Base-by-base conservation (phyloP, 2,329 filamentous ascomycete species). In the Fusarium odoratissimum region DNA sequence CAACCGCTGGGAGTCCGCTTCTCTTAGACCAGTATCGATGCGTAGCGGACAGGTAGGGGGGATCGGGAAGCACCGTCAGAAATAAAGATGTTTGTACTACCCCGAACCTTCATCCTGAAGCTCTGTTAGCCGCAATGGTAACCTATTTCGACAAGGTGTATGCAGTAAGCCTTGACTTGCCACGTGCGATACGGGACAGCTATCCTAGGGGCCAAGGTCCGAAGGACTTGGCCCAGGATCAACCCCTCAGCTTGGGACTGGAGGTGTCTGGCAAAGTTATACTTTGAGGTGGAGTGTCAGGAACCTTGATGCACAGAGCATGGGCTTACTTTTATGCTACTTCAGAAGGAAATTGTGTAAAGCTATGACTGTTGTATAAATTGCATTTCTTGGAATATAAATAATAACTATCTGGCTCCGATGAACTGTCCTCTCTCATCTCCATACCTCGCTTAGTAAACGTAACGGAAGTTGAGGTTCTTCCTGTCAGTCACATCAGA, bases 391-490 rank as follows among this genome's bases (percentile, higher is more conserved):
- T 23, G 4, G 17, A 21, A 13, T 21, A 14, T 5, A 13, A 35
- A 21, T 8, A 21, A 11, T 25, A 7, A 35, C 17, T 21, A 23
- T 28, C 7, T 16, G 11, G 8, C 13, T 37, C 11, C 12, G 28
- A 28, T 21, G 5, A 28, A 16, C 6, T 8, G 6, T 8, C 9
- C 13, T 0, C 5, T 9, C 3, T 6, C 19, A 11, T 16, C 4
- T 9, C n/a, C n/a, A n/a, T n/a, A n/a, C n/a, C n/a, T n/a, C n/a
- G 17, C 13, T 25, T 68, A 76, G 37, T 76, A 76, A 0, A 76
- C 67, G 48, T 75, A 76, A 3, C 74, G 72, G 51, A 76, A 76
- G 35, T 62, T 54, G 6, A 62, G 37, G 10, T 76, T 76, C 21
- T 54, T 45, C 23, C 62, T 46, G 28, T 76, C 74, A 8, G 72